Conservation (phyloP, 2,329 filamentous ascomycete genomes). For the Epichloe hybrida region DNA sequence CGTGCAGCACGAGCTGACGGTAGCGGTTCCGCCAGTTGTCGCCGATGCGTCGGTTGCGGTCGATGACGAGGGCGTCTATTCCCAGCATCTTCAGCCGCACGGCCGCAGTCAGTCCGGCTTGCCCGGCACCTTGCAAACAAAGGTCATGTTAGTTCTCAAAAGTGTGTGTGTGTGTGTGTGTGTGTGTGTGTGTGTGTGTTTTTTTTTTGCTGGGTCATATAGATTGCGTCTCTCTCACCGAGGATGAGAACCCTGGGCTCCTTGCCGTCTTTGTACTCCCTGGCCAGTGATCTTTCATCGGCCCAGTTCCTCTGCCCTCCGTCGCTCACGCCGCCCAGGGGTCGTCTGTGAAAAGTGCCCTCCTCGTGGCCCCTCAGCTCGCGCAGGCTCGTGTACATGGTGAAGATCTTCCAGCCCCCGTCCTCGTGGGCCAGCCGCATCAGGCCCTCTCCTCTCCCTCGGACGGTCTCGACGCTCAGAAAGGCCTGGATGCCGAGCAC, state of each 20-base stretch:
- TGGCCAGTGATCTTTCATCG: conserved; percentile 35
- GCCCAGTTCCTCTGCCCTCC: conserved; percentile 47
- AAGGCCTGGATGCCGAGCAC: conserved; percentile 43
- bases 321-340: conserved; percentile 34
- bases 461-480: conserved; percentile 35
- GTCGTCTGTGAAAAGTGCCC: conserved; percentile 28
- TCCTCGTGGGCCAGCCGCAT: conserved; percentile 33
- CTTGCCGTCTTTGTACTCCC: conserved; percentile 29
- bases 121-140: conserved; percentile 37
- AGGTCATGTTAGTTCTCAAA: not conserved
- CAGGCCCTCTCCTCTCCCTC: conserved; percentile 43
- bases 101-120: conserved; percentile 43
- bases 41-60: conserved; percentile 42
- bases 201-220: too few relatives aligned
- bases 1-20: conserved; percentile 52
- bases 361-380: conserved; percentile 43
- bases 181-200: too few relatives aligned
- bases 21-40: conserved; percentile 55
- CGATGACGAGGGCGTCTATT: conserved; percentile 42
- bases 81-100: conserved; percentile 47
- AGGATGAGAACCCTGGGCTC: conserved; percentile 50
- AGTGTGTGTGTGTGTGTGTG: too few relatives aligned
- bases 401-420: conserved; percentile 46
- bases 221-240: conserved; percentile 26
- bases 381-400: conserved; percentile 45